Evolutionary conservation across 2,329 filamentous ascomycete genomes (phyloP).

Genomic region (Acrocalymma vagum): DNA sequence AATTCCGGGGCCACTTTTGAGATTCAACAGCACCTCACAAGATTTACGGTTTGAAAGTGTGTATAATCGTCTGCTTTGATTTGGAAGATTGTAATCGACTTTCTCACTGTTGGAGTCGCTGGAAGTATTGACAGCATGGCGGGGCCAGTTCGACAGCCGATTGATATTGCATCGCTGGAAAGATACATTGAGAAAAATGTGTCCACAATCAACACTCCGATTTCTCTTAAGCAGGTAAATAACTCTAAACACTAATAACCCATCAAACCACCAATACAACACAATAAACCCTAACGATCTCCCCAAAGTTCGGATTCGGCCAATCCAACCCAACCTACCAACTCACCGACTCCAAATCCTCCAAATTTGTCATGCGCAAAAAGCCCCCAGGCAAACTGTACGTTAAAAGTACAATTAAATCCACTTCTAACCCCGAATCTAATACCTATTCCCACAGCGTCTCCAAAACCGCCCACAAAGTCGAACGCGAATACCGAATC

Average conservation of each 20-base stretch:
- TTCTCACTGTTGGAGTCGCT: too few species aligned
- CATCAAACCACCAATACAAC: neutral
- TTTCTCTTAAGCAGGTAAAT: constrained; percentile 83
- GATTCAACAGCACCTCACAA: too few species aligned
- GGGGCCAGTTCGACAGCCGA: constrained; percentile 83
- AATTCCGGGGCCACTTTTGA: too few species aligned
- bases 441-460: too few species aligned
- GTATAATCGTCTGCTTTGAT: too few species aligned
- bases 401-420: too few species aligned
- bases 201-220: constrained; percentile 80
- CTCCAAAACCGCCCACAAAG: constrained; percentile 89
- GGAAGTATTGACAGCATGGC: too few species aligned
- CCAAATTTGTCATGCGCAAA: constrained; percentile 87
- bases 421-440: too few species aligned
- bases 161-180: constrained; percentile 81
- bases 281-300: constrained; percentile 1
- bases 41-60: too few species aligned
- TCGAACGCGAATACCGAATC: constrained; percentile 90
- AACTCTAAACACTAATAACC: too few species aligned
- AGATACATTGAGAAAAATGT: constrained; percentile 77
- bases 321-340: constrained; percentile 97
- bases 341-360: constrained; percentile 72
- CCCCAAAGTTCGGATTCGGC: constrained; percentile 83
- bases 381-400: constrained; percentile 77
- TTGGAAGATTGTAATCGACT: too few species aligned